phyloP scores from a whole-genome alignment of 768 basidiomycete genomes.

The Porpolomopsis calyptriformis region DNA sequence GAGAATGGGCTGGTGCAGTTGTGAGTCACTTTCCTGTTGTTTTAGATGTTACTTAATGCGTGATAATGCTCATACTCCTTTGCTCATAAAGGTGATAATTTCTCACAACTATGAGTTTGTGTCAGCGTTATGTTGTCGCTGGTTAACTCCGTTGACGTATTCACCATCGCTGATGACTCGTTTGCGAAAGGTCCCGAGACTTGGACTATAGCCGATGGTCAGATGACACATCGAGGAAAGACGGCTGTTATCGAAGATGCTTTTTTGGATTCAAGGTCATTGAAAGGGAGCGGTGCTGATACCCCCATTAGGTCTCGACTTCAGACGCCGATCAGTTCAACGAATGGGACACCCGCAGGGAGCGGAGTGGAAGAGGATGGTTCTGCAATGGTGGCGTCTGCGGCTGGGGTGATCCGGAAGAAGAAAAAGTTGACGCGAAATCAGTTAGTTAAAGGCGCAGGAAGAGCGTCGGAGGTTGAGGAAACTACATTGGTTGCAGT shows the following conservation, averaged over 20 bases:
- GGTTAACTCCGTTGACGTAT: conserved; percentile 3
- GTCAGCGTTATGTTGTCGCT: conserved; percentile 58
- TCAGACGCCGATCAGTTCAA: conserved; percentile 61
- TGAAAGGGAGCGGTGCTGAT: conserved; percentile 59
- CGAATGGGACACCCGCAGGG: conserved; percentile 60
- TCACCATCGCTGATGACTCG: conserved; percentile 12
- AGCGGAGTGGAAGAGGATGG: conserved; percentile 64
- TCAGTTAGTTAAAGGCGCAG: conserved; percentile 76
- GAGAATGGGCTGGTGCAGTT: conserved; percentile 88
- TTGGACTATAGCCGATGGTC: conserved; percentile 85
- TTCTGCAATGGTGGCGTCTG: conserved; percentile 27
- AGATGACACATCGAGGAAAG: conserved; percentile 84
- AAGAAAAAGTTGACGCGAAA: conserved; percentile 91
- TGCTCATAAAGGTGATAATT: conserved; percentile 65
- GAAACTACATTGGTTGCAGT: conserved; percentile 74
- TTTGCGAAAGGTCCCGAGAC: conserved; percentile 66
- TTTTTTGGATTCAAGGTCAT: conserved; percentile 59
- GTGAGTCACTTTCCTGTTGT: conserved; percentile 37
- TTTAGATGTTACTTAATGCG: neutral
- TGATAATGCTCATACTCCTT: conserved; percentile 12
- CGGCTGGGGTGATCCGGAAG: too few relatives aligned
- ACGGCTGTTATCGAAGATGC: conserved; percentile 74
- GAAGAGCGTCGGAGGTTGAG: conserved; percentile 76
- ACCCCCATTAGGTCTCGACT: conserved; percentile 64
- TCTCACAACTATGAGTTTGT: conserved; percentile 93